phyloP scores from a whole-genome alignment of 106 monocot genomes.

The Iris macrosiphon region DNA sequence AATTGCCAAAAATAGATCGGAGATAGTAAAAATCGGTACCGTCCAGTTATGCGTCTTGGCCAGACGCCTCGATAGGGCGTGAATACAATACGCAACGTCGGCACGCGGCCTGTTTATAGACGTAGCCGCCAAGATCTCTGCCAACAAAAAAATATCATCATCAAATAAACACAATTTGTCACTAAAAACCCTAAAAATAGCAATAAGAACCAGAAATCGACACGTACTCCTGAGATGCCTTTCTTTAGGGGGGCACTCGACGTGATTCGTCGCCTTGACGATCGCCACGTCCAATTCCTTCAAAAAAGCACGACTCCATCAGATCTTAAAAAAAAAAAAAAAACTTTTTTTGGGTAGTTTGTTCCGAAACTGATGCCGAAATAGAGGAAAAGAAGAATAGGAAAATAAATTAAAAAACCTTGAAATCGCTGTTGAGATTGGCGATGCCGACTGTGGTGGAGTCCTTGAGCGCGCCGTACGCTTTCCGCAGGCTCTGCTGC shows the following conservation, averaged over 20 bases:
- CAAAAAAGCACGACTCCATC: neutral
- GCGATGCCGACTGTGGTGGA: conserved; percentile 90
- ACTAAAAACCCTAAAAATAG: neutral
- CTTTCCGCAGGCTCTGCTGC: conserved; percentile 76
- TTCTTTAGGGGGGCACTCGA: conserved; percentile 76
- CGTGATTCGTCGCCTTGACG: conserved; percentile 75
- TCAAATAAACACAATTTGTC: neutral
- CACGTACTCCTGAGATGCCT: conserved; percentile 54
- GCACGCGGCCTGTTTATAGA: conserved; percentile 50
- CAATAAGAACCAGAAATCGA: neutral
- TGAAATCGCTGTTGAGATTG: conserved; percentile 96
- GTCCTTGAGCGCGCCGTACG: conserved; percentile 90
- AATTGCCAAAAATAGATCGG: neutral
- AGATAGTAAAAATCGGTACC: conserved; percentile 19
- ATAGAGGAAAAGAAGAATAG: neutral
- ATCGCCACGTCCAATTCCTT: conserved; percentile 76
- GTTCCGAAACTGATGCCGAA: too few species aligned
- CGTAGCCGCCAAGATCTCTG: conserved; percentile 61
- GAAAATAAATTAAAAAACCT: conserved; percentile 35
- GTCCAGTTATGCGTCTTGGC: conserved; percentile 78
- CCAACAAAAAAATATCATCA: neutral
- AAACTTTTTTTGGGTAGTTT: too few species aligned
- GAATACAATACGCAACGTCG: conserved; percentile 78
- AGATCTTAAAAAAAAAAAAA: conserved; percentile 2
- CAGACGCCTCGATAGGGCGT: conserved; percentile 57